Evolutionary conservation across 2,329 filamentous ascomycete genomes (phyloP).

Genomic region (Exserohilum rostratum): DNA sequence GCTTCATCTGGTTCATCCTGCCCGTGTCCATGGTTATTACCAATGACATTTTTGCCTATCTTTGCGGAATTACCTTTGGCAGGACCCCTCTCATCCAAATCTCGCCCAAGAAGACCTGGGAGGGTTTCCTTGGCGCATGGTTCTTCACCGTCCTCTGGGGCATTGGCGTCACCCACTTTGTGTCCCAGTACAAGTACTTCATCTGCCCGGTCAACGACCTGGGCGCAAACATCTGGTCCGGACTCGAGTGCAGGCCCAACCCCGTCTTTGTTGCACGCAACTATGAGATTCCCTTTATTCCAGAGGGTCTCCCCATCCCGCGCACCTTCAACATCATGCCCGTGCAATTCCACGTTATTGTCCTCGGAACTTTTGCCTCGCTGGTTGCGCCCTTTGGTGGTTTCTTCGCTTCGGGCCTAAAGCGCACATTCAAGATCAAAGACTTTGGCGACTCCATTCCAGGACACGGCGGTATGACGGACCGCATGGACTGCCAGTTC

Average conservation of each 20-base stretch:
- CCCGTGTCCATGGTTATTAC: slow-evolving; percentile 94
- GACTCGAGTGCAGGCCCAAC: slow-evolving; percentile 87
- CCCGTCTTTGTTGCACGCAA: slow-evolving; percentile 83
- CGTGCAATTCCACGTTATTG: slow-evolving; percentile 90
- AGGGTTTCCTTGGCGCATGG: slow-evolving; percentile 97
- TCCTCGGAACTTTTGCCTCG: slow-evolving; percentile 91
- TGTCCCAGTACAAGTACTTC: slow-evolving; percentile 94
- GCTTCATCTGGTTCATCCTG: slow-evolving; percentile 99
- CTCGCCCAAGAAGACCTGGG: slow-evolving; percentile 98
- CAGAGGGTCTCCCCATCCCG: slow-evolving; percentile 61
- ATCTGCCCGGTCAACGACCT: slow-evolving; percentile 97
- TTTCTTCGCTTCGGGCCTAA: slow-evolving; percentile 96
- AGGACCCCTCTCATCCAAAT: slow-evolving; percentile 96
- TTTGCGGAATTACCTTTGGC: slow-evolving; percentile 96
- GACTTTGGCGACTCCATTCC: slow-evolving; percentile 99
- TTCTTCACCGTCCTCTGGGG: slow-evolving; percentile 91
- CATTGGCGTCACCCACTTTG: slow-evolving; percentile 77
- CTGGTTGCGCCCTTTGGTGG: slow-evolving; percentile 96
- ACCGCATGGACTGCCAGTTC: slow-evolving; percentile 99
- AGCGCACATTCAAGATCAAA: slow-evolving; percentile 99
- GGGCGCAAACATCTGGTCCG: slow-evolving; percentile 89
- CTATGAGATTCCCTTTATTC: slow-evolving; percentile 67
- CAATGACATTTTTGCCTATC: slow-evolving; percentile 98
- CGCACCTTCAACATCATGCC: slow-evolving; percentile 78
- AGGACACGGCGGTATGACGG: slow-evolving; percentile 96